Evolutionary conservation across 176 grass and related monocot species (phyloP).

Genomic region (Oryza meyeriana): DNA sequence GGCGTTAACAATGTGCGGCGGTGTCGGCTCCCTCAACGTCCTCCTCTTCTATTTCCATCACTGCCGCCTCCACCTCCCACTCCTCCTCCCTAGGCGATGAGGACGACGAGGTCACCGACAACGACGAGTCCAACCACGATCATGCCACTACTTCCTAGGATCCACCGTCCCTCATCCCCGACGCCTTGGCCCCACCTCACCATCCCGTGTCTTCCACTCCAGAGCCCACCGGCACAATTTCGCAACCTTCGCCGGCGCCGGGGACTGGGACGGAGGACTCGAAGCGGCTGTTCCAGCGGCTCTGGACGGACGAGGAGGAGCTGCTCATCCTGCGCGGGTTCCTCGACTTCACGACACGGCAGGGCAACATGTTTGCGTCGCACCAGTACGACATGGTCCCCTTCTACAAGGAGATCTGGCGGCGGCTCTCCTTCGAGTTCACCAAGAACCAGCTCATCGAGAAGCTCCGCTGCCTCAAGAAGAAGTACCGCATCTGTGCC

Average conservation of each 20-base stretch:
- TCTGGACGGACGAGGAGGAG: slow-evolving; percentile 97
- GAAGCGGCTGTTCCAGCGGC: slow-evolving; percentile 76
- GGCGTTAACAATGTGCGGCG: too few relatives aligned
- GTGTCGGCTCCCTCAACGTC: too few relatives aligned
- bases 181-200: neutral
- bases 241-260: neutral
- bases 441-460: slow-evolving; percentile 92
- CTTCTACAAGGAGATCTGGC: slow-evolving; percentile 89
- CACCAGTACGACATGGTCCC: slow-evolving; percentile 94
- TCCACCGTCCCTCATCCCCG: slow-evolving; percentile 15
- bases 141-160: neutral
- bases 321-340: slow-evolving; percentile 76
- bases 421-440: slow-evolving; percentile 68
- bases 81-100: slow-evolving; percentile 38
- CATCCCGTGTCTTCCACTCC: neutral
- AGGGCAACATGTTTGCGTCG: slow-evolving; percentile 81
- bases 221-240: neutral
- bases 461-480: slow-evolving; percentile 95
- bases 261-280: slow-evolving; percentile 57
- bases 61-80: slow-evolving; percentile 27
- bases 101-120: slow-evolving; percentile 43
- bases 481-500: slow-evolving; percentile 83
- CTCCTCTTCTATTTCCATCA: too few relatives aligned
- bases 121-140: slow-evolving; percentile 27
- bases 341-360: slow-evolving; percentile 83